Base-by-base conservation (phyloP, 352 stramenopile species). In the Phytophthora tubulina region DNA sequence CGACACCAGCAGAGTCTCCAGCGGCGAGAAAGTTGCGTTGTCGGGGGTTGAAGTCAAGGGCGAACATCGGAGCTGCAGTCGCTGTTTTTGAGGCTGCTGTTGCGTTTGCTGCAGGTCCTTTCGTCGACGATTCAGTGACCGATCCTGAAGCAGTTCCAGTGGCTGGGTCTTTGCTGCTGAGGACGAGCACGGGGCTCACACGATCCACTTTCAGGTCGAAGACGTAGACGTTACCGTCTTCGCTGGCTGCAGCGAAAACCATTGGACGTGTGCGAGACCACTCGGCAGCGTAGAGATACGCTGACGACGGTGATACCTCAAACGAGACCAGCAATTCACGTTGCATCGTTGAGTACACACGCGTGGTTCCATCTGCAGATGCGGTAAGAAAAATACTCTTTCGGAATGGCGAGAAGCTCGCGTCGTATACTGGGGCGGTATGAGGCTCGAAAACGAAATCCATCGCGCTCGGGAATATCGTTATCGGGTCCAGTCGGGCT, bases 1-100 rank as follows among this genome's bases (percentile, higher is more conserved):
- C 83, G 2, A 81, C 67, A 11, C 90, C 89, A 1, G 58, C 55
- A 14, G 80, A 80, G 57, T 96, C 86, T 5, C 89, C 90, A 5
- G 79, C 81, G 2, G 85, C 90, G 33, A 97, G n/a, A 39, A 97
- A 95, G 54, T 96, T 95, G 36, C 90, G 83, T 59, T 96, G 90
- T 7, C 86, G 76, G 11, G 85, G 85, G 44, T 97, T 97, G 58
- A 97, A 97, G 42, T 93, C 81, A 6, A 94, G 58, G 0, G 79
- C 56, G 51, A 92, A 88, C 76, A 94, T 82, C 9, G 74, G 74
- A 2, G 76, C 63, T 6, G 76, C 66, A n/a, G 31, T 45, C 41
- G 53, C 17, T 45, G 32, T 62, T 11, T 78, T 81, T 39, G 66
- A 50, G 17, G 48, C 14, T 48, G 35, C 27, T 66, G 60, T 10